A percentile compares a stretch with the other conserved stretches of the same genome.
These are phyloP conservation scores for Lachancea waltii DNA, from an alignment of 805 yeast genomes.

Conservation along the genomic window DNA sequence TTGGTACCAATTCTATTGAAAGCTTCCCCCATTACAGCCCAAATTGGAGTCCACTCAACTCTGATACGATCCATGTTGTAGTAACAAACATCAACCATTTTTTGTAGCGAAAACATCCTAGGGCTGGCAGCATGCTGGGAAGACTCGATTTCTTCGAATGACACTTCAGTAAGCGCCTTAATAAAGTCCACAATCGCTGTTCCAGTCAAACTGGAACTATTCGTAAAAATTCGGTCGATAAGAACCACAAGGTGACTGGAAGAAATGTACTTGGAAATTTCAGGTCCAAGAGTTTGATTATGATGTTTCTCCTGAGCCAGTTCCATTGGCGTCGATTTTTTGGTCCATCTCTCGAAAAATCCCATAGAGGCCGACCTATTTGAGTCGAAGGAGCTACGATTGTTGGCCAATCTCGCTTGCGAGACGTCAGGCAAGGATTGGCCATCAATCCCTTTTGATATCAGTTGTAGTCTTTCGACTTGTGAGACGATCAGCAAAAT, in stretches of 20 bases:
- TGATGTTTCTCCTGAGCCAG: constrained; percentile 64
- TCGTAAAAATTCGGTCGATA: constrained; percentile 81
- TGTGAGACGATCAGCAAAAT: constrained; percentile 79
- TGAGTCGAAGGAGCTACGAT: constrained; percentile 47
- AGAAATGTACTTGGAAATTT: constrained; percentile 49
- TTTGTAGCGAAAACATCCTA: constrained; percentile 85
- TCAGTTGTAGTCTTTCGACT: constrained; percentile 80
- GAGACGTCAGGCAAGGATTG: constrained; percentile 80
- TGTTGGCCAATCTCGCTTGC: constrained; percentile 60
- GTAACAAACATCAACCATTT: constrained; percentile 94
- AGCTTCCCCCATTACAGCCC: constrained; percentile 89
- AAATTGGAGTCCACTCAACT: constrained; percentile 91
- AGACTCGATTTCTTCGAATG: constrained; percentile 84
- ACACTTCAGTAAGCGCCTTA: constrained; percentile 76
- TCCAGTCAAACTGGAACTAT: constrained; percentile 72
- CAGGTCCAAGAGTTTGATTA: constrained; percentile 58
- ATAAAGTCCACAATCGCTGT: constrained; percentile 84
- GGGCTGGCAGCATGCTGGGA: constrained; percentile 79
- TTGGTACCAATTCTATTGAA: constrained; percentile 83
- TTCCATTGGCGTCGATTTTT: constrained; percentile 53
- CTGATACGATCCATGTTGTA: constrained; percentile 95
- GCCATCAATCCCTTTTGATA: constrained; percentile 82
- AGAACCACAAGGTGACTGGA: constrained; percentile 69
- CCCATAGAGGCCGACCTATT: constrained; percentile 37
- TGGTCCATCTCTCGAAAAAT: constrained; percentile 53